phyloP scores from a whole-genome alignment of 106 monocot species.

The Dendrobium officinale region DNA sequence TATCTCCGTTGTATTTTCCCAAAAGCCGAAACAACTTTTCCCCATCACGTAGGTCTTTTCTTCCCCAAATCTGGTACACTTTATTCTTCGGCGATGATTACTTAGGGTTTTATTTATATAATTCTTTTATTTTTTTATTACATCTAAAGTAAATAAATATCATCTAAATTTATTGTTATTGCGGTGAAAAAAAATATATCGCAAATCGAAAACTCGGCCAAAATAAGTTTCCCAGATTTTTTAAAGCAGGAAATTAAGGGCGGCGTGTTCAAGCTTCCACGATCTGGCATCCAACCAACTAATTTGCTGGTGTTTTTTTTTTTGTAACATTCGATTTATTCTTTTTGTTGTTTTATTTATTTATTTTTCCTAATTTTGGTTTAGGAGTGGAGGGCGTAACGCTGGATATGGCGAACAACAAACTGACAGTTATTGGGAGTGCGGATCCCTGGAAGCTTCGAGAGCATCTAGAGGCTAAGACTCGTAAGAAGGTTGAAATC shows the following conservation, averaged over 20 bases:
- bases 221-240: not conserved
- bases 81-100: no score
- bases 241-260: not conserved
- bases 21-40: not conserved
- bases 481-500: constrained; percentile 56
- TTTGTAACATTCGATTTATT: no score
- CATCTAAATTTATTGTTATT: not conserved
- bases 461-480: constrained; percentile 48
- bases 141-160: not conserved
- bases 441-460: constrained; percentile 60
- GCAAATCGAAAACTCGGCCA: not conserved
- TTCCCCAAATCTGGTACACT: not conserved
- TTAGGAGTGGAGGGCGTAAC: constrained; percentile 42
- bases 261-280: not conserved
- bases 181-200: not conserved
- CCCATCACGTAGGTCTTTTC: not conserved
- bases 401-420: constrained; percentile 26
- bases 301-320: no score
- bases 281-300: not conserved
- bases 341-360: no score
- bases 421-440: constrained; percentile 53
- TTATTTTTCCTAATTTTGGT: no score
- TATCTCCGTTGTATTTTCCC: not conserved
- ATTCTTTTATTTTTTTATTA: no score
- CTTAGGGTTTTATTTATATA: no score